These are phyloP conservation scores for Diophrys appendiculata DNA, from an alignment of 73 alveolate genomes.

Conservation along the genomic window DNA sequence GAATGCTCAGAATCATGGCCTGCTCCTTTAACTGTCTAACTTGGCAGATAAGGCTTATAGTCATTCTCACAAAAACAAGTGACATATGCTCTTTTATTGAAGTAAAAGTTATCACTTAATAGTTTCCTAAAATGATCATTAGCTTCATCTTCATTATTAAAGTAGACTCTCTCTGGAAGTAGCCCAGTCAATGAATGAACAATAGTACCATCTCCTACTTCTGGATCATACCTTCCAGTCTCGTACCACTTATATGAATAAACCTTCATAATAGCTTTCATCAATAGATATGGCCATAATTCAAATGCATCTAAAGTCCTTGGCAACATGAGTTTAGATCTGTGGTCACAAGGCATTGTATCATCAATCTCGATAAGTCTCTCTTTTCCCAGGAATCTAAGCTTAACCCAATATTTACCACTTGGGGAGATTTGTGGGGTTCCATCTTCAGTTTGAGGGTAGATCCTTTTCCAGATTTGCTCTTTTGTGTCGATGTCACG, in stretches of 20 bases:
- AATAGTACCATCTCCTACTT: constrained; percentile 90
- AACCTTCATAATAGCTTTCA: constrained; percentile 92
- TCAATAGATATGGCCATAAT: constrained; percentile 93
- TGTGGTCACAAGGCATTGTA: constrained; percentile 91
- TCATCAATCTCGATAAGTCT: constrained; percentile 95
- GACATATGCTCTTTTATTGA: constrained; percentile 53
- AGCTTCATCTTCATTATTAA: constrained; percentile 47
- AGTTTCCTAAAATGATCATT: constrained; percentile 43
- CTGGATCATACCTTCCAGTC: constrained; percentile 56
- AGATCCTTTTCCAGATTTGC: constrained; percentile 89
- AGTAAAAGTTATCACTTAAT: constrained; percentile 64
- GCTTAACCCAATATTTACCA: constrained; percentile 95
- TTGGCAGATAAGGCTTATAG: constrained; percentile 56
- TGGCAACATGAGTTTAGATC: constrained; percentile 88
- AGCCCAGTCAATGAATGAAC: constrained; percentile 96
- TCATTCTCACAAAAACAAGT: constrained; percentile 61
- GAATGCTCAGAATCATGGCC: not conserved
- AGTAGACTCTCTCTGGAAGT: constrained; percentile 86
- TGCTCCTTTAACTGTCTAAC: constrained; percentile 16
- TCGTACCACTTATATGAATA: constrained; percentile 84
- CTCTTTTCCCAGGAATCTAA: constrained; percentile 92
- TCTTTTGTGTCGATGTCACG: constrained; percentile 88
- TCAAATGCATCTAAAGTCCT: constrained; percentile 82
- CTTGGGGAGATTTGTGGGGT: constrained; percentile 91
- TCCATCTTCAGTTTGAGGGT: constrained; percentile 96